Conservation (phyloP, 805 yeast species). For the Saccharomycopsis sp. region DNA sequence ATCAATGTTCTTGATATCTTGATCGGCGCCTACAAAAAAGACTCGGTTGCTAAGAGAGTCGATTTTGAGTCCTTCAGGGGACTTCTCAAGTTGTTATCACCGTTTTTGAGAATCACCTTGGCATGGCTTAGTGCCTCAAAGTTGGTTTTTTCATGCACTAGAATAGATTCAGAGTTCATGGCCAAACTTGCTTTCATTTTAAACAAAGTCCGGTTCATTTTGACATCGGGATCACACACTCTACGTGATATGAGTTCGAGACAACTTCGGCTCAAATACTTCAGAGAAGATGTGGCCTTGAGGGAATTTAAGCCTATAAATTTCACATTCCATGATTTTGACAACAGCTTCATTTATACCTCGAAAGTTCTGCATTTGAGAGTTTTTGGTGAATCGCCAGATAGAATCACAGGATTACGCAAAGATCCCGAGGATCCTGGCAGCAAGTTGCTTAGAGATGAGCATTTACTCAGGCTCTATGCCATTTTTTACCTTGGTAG, state of each 20-base stretch:
- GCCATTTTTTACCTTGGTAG: conserved; percentile 17
- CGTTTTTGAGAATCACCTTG: conserved; percentile 41
- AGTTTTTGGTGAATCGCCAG: conserved; percentile 30
- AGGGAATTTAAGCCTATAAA: conserved; percentile 55
- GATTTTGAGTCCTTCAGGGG: not conserved
- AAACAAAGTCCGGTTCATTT: conserved; percentile 25
- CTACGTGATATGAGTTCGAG: conserved; percentile 16
- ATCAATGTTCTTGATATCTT: conserved; percentile 30
- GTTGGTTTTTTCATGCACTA: conserved; percentile 33
- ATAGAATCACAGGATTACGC: not conserved
- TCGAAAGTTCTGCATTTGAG: conserved; percentile 28
- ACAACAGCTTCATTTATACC: conserved; percentile 43
- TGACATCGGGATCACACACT: not conserved
- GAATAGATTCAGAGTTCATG: conserved; percentile 29
- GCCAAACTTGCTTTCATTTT: conserved; percentile 27
- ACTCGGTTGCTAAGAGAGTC: conserved; percentile 7
- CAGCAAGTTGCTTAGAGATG: conserved; percentile 5
- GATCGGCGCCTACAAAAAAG: conserved; percentile 14
- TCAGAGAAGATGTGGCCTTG: conserved; percentile 56
- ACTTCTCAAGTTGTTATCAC: conserved; percentile 26
- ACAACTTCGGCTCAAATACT: conserved; percentile 48
- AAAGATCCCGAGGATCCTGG: conserved; percentile 5
- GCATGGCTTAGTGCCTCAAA: conserved; percentile 53
- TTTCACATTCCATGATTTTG: conserved; percentile 51
- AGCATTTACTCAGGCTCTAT: conserved; percentile 6